Evolutionary conservation across 768 basidiomycete species (phyloP).

Genomic region (Auricularia sp.): DNA sequence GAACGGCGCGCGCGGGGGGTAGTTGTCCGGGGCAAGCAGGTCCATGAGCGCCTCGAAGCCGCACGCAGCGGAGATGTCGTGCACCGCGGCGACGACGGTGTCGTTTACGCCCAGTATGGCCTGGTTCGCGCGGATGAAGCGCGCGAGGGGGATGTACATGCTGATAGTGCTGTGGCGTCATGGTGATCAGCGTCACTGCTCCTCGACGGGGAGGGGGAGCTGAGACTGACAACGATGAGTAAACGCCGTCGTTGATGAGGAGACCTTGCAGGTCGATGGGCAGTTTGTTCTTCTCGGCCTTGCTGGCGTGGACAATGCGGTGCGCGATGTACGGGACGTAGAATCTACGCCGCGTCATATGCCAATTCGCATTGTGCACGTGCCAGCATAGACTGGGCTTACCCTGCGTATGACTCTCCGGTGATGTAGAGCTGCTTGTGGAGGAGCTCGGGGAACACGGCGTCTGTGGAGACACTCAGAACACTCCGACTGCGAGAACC

Average conservation of each 20-base stretch:
- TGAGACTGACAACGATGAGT: constrained; percentile 8
- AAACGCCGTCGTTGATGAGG: constrained; percentile 13
- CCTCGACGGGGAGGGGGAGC: no score
- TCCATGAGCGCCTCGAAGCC: background rate
- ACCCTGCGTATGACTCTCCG: constrained; percentile 6
- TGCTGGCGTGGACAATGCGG: constrained; percentile 8
- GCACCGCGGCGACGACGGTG: background rate
- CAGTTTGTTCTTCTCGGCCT: constrained; percentile 3
- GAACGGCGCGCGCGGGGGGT: background rate
- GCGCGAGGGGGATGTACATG: no score
- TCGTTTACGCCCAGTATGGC: background rate
- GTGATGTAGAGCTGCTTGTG: constrained; percentile 7
- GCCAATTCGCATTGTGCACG: background rate
- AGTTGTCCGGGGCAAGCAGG: background rate
- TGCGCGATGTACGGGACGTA: constrained; percentile 12
- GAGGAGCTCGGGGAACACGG: constrained; percentile 8
- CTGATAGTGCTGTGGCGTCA: background rate
- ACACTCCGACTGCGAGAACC: background rate
- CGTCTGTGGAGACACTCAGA: background rate
- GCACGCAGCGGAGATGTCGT: background rate
- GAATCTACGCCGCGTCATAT: background rate
- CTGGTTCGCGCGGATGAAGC: background rate
- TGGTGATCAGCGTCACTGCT: background rate
- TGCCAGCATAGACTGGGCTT: background rate
- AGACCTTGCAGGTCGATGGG: constrained; percentile 7